Conservation (phyloP, 2,329 filamentous ascomycete genomes). For the Leptographium lundbergii region DNA sequence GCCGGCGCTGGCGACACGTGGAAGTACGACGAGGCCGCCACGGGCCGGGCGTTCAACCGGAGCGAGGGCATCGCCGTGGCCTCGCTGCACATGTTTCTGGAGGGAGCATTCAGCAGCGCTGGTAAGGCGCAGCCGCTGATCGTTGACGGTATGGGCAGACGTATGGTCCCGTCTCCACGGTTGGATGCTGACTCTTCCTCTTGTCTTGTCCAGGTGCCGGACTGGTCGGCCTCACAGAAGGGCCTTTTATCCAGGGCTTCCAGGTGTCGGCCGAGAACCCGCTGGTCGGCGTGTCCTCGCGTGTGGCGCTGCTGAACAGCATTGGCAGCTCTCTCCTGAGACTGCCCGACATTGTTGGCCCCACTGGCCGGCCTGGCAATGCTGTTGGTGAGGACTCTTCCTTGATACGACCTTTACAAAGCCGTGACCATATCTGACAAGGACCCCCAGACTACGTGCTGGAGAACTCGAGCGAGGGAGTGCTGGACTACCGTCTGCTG, state of each 20-base stretch:
- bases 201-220: constrained; percentile 10
- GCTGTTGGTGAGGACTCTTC: neutral
- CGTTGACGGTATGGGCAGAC: constrained; percentile 20
- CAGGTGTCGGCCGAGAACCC: constrained; percentile 18
- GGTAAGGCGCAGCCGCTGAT: constrained; percentile 7
- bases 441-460: constrained; percentile 5
- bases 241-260: constrained; percentile 24
- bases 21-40: constrained; percentile 28
- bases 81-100: constrained; percentile 34
- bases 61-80: constrained; percentile 41
- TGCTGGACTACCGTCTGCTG: constrained; percentile 23
- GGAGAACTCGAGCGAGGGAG: constrained; percentile 1
- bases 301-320: constrained; percentile 5
- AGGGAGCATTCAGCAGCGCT: constrained; percentile 23
- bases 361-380: constrained; percentile 1
- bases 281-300: constrained; percentile 1
- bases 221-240: constrained; percentile 17
- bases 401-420: too few species aligned
- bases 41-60: constrained; percentile 22
- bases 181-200: too few species aligned
- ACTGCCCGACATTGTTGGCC: constrained; percentile 1
- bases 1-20: constrained; percentile 39
- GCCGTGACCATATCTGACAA: neutral
- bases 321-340: constrained; percentile 1
- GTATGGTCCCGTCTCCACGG: too few species aligned